Percentiles rank a stretch among this genome's conserved stretches.
These are phyloP conservation scores for Metarhizium robertsii DNA, from an alignment of 2,329 filamentous ascomycete genomes.

Conservation along the genomic window DNA sequence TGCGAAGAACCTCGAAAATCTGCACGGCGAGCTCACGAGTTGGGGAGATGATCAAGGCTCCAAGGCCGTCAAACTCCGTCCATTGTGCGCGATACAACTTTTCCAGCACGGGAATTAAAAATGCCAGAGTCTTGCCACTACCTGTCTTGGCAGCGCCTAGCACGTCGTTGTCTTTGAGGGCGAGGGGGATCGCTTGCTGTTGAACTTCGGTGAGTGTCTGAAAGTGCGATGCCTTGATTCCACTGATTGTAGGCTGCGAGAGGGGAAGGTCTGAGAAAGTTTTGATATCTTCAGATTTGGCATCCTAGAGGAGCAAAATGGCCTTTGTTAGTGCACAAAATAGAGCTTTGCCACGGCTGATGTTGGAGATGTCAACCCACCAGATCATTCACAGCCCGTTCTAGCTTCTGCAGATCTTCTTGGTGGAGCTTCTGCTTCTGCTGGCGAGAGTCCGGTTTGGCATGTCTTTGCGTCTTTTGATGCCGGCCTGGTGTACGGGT, in stretches of 20 bases:
- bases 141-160: constrained; percentile 93
- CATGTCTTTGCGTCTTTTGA: constrained; percentile 17
- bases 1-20: constrained; percentile 89
- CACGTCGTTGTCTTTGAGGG: constrained; percentile 77
- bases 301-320: constrained; percentile 35
- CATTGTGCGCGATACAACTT: constrained; percentile 84
- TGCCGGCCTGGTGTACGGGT: constrained; percentile 15
- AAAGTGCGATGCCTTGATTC: constrained; percentile 81
- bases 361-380: constrained; percentile 11
- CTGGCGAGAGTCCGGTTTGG: constrained; percentile 23
- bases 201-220: constrained; percentile 88
- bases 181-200: constrained; percentile 76
- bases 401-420: constrained; percentile 24
- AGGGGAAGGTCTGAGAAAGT: constrained; percentile 80
- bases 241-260: constrained; percentile 67
- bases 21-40: constrained; percentile 93
- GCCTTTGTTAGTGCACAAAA: not conserved
- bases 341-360: not conserved
- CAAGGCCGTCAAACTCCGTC: constrained; percentile 84
- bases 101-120: constrained; percentile 84
- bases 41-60: constrained; percentile 85
- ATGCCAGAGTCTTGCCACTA: constrained; percentile 90
- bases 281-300: constrained; percentile 48
- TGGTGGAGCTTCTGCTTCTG: constrained; percentile 29
- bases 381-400: constrained; percentile 23